These are phyloP conservation scores for Fragilaria crotonensis DNA, from an alignment of 108 stramenopile genomes.

Conservation along the genomic window DNA sequence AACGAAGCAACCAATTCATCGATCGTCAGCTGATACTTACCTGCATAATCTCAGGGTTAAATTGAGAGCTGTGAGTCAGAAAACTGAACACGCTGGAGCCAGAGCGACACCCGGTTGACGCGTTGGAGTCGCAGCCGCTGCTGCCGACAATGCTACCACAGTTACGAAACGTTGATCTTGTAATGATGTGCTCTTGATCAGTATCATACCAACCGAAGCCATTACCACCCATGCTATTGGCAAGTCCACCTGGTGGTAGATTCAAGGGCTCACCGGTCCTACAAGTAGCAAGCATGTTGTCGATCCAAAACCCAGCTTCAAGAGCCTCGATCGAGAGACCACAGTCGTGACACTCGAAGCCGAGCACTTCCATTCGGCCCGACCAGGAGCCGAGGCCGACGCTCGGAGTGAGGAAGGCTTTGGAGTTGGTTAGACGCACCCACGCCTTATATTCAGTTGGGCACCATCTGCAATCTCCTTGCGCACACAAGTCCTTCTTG, in stretches of 20 bases:
- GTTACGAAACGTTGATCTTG: conserved; percentile 19
- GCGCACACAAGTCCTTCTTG: conserved; percentile 4
- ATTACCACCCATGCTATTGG: conserved; percentile 6
- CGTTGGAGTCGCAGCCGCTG: conserved; percentile 21
- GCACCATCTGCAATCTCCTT: conserved; percentile 10
- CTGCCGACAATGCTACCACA: conserved; percentile 24
- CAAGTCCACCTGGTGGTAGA: conserved; percentile 1
- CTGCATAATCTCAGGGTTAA: conserved; percentile 22
- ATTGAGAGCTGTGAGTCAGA: conserved; percentile 21
- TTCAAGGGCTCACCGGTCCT: conserved; percentile 19
- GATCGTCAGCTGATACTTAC: background rate
- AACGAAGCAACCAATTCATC: background rate
- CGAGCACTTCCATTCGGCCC: conserved; percentile 23
- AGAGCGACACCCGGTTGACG: conserved; percentile 14
- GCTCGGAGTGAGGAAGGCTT: conserved; percentile 15
- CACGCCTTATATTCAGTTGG: background rate
- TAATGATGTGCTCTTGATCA: conserved; percentile 34
- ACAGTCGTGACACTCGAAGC: conserved; percentile 27
- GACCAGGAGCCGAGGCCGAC: conserved; percentile 26
- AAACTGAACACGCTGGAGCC: conserved; percentile 23
- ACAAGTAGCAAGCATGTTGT: conserved; percentile 26
- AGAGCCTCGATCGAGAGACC: conserved; percentile 26
- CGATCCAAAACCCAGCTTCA: conserved; percentile 32
- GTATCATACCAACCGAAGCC: conserved; percentile 41
- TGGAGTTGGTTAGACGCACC: conserved; percentile 17